Evolutionary conservation across 2,329 filamentous ascomycete species (phyloP).

Genomic region (Parasarocladium wereldwijsianum): DNA sequence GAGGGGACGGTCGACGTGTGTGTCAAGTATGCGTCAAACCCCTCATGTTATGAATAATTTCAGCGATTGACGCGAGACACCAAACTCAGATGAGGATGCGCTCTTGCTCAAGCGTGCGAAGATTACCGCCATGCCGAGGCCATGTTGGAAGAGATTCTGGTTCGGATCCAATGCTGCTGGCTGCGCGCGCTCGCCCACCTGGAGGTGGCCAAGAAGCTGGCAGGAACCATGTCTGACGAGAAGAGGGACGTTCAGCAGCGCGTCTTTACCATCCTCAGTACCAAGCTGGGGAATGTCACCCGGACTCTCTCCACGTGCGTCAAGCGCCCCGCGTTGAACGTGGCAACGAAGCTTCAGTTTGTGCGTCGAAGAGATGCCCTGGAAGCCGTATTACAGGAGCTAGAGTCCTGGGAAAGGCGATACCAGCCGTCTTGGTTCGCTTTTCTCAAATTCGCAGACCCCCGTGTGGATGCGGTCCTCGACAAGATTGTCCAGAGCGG

Average conservation of each 20-base stretch:
- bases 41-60: no score
- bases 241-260: conserved; percentile 9
- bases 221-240: conserved; percentile 8
- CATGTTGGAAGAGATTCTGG: conserved; percentile 7
- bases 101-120: conserved; percentile 4
- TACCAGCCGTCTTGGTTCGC: conserved; percentile 8
- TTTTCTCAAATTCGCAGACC: conserved; percentile 6
- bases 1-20: conserved; percentile 5
- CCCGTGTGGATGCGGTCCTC: conserved; percentile 5
- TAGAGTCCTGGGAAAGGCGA: conserved; percentile 7
- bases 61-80: no score
- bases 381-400: conserved; percentile 4
- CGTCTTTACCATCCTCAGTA: conserved; percentile 7
- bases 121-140: conserved; percentile 5
- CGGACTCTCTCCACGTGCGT: conserved; percentile 4
- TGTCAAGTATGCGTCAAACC: no score
- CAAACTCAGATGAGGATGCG: conserved; percentile 1
- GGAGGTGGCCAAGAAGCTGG: conserved; percentile 7
- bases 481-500: conserved; percentile 2
- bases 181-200: conserved; percentile 9
- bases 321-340: conserved; percentile 3
- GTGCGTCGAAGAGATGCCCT: conserved; percentile 5
- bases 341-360: conserved; percentile 3
- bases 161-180: conserved; percentile 10
- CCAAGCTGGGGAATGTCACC: conserved; percentile 9